Percentiles rank a stretch among this genome's conserved stretches.
These are phyloP conservation scores for Candida labiduridarum DNA, from an alignment of 1,139 yeast genomes.

Conservation along the genomic window DNA sequence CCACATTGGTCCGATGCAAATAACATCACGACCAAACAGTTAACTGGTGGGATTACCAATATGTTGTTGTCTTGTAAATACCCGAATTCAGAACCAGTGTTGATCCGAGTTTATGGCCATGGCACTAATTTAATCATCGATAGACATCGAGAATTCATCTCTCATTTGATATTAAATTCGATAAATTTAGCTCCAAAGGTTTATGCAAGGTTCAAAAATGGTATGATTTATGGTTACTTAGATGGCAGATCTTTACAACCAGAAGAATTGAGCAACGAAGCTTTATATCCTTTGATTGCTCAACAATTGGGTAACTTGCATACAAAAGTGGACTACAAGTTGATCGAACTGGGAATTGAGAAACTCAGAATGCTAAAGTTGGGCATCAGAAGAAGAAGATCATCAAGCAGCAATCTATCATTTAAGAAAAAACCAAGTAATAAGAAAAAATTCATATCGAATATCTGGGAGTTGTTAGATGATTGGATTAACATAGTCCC, in stretches of 20 bases:
- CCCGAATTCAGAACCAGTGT: slow-evolving; percentile 35
- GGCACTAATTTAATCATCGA: slow-evolving; percentile 77
- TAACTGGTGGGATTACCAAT: slow-evolving; percentile 84
- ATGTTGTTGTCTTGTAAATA: slow-evolving; percentile 60
- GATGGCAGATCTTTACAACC: slow-evolving; percentile 68
- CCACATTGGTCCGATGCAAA: slow-evolving; percentile 32
- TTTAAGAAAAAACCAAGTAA: slow-evolving; percentile 16
- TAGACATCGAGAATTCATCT: slow-evolving; percentile 74
- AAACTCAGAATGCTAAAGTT: slow-evolving; percentile 37
- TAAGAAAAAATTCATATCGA: slow-evolving; percentile 39
- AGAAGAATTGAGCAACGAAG: slow-evolving; percentile 50
- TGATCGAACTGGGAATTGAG: slow-evolving; percentile 54
- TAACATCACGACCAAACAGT: slow-evolving; percentile 34
- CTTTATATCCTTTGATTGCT: slow-evolving; percentile 61
- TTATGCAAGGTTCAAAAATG: slow-evolving; percentile 71
- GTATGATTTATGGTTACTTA: slow-evolving; percentile 70
- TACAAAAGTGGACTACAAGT: slow-evolving; percentile 41
- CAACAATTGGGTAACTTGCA: slow-evolving; percentile 78
- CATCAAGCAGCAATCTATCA: slow-evolving; percentile 10
- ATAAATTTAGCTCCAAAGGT: slow-evolving; percentile 70
- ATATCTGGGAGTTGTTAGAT: slow-evolving; percentile 61
- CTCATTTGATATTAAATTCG: slow-evolving; percentile 65
- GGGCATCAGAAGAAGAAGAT: slow-evolving; percentile 12
- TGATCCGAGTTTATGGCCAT: slow-evolving; percentile 74
- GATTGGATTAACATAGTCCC: slow-evolving; percentile 70